Conservation (phyloP, 257 asterid genomes). For the Solanum chiquidenum region DNA sequence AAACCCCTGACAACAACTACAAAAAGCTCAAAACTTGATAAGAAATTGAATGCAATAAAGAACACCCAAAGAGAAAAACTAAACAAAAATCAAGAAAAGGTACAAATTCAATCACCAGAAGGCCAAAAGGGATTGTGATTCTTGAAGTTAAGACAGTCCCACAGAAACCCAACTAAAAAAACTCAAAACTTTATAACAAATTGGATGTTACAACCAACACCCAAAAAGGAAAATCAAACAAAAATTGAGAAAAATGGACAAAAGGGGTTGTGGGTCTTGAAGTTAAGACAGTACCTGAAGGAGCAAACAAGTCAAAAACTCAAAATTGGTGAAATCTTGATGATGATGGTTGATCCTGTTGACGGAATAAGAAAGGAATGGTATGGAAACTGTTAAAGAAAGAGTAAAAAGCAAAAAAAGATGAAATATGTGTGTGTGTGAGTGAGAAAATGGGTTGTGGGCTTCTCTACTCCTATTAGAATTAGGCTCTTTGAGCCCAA, state of each 20-base stretch:
- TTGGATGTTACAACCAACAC: not conserved
- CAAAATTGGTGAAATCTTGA: not conserved
- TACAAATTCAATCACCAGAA: not conserved
- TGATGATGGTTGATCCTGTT: not conserved
- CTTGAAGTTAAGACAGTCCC: not conserved
- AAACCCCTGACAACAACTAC: not conserved
- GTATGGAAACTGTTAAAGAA: not conserved
- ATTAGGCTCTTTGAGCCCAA: not conserved
- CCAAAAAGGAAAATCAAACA: not conserved
- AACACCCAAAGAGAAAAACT: not conserved
- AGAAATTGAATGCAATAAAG: not conserved
- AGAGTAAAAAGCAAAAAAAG: not conserved
- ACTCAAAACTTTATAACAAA: not conserved
- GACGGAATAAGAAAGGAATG: not conserved
- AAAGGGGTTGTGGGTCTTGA: not conserved
- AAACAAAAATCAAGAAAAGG: not conserved
- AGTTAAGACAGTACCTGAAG: not conserved
- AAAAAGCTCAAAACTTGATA: not conserved
- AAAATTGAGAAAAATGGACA: not conserved
- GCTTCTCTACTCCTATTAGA: not conserved
- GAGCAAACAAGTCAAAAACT: not conserved
- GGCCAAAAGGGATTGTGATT: not conserved
- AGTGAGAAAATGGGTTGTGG: slow-evolving; percentile 13
- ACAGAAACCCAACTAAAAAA: not conserved
- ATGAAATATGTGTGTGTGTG: not conserved